Evolutionary conservation across 2,329 filamentous ascomycete genomes (phyloP).

Genomic region (Colletotrichum chlorophyti): DNA sequence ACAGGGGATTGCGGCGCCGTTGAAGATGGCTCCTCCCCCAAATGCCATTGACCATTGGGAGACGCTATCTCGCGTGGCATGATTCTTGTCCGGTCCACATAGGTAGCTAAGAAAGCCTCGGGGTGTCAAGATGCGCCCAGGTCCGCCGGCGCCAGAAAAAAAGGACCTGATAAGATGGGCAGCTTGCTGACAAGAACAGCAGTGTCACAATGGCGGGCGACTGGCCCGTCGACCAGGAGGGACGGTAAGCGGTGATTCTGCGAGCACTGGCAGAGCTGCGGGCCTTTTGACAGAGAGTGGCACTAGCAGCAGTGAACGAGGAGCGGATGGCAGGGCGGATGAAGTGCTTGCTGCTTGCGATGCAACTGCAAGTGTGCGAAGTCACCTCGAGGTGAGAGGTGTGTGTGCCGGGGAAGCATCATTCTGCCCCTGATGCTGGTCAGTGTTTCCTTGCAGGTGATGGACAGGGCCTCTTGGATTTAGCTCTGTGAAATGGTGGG

Average conservation of each 20-base stretch:
- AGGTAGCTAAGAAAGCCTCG: neutral
- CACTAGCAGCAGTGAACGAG: constrained; percentile 3
- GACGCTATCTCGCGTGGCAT: constrained; percentile 5
- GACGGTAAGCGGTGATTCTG: neutral
- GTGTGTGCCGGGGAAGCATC: constrained; percentile 27
- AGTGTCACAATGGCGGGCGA: constrained; percentile 2
- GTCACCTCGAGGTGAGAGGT: constrained; percentile 10
- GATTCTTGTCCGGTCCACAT: constrained; percentile 9
- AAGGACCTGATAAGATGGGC: constrained; percentile 19
- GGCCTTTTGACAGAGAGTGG: neutral
- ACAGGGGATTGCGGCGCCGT: neutral
- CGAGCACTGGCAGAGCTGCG: neutral
- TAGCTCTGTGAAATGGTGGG: constrained; percentile 9
- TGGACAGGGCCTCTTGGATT: constrained; percentile 14
- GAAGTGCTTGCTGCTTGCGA: neutral
- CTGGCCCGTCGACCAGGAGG: neutral
- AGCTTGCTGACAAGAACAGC: neutral
- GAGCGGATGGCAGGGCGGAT: constrained; percentile 10
- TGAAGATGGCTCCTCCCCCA: neutral
- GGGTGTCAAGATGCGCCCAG: constrained; percentile 3
- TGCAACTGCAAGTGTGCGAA: constrained; percentile 4
- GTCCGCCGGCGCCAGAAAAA: neutral
- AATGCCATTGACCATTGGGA: neutral
- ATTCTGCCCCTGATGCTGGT: constrained; percentile 18
- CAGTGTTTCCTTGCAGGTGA: constrained; percentile 26